Percentiles rank a stretch among this genome's conserved stretches.
These are phyloP conservation scores for Cercospora sp. DNA, from an alignment of 2,329 filamentous ascomycete species.

Conservation along the genomic window DNA sequence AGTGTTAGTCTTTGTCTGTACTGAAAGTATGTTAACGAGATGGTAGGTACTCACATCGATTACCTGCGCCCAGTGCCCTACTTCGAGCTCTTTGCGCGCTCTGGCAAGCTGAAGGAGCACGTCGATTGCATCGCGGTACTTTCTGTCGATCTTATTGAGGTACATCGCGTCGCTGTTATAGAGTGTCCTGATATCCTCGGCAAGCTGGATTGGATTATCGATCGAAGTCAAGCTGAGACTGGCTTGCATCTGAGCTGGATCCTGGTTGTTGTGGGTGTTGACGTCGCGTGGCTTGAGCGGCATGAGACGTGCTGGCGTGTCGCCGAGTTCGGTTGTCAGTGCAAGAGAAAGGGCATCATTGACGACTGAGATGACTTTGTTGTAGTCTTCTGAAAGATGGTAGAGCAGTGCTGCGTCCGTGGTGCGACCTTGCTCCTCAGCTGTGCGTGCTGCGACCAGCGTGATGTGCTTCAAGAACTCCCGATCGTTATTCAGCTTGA, in stretches of 20 bases:
- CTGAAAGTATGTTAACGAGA: neutral
- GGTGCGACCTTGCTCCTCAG: conserved; percentile 88
- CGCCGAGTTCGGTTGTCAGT: conserved; percentile 80
- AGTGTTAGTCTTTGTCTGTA: conserved; percentile 10
- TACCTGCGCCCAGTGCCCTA: conserved; percentile 59
- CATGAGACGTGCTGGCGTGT: conserved; percentile 74
- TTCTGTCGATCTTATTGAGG: conserved; percentile 58
- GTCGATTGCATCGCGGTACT: conserved; percentile 60
- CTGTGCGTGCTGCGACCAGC: conserved; percentile 84
- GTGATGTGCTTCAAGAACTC: conserved; percentile 93
- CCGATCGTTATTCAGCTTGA: conserved; percentile 74
- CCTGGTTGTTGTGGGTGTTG: conserved; percentile 35
- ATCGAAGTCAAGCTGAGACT: conserved; percentile 68
- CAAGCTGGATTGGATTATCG: conserved; percentile 65
- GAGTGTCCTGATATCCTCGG: conserved; percentile 61
- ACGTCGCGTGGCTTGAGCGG: conserved; percentile 71
- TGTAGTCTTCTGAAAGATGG: conserved; percentile 91
- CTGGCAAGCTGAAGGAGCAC: conserved; percentile 62
- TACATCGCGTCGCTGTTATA: conserved; percentile 64
- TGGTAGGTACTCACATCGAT: conserved; percentile 59
- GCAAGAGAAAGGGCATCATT: conserved; percentile 89
- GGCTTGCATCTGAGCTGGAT: conserved; percentile 46
- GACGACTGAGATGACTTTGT: conserved; percentile 87
- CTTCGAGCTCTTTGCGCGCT: conserved; percentile 60
- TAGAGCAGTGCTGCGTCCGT: conserved; percentile 94